Percentiles rank a stretch among this genome's conserved stretches.
These are phyloP conservation scores for Ganoderma sinense DNA, from an alignment of 1,284 basidiomycete species.

Conservation along the genomic window DNA sequence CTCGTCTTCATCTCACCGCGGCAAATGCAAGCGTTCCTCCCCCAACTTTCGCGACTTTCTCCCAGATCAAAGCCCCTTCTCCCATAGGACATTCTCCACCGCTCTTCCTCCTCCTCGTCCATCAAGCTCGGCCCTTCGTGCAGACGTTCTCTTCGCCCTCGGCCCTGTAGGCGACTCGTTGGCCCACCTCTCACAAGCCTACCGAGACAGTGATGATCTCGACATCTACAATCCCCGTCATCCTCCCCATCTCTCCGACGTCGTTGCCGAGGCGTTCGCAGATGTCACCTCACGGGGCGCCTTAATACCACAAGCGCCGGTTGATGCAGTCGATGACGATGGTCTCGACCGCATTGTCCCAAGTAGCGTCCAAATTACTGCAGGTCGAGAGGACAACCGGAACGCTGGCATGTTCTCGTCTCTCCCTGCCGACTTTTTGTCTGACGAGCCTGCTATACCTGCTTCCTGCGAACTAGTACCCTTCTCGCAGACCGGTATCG, in stretches of 20 bases:
- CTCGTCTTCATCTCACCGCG: not conserved
- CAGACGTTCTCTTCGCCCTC: conserved; percentile 23
- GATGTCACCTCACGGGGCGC: conserved; percentile 19
- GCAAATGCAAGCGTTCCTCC: not conserved
- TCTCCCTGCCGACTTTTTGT: not conserved
- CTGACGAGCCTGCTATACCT: not conserved
- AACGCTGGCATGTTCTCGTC: not conserved
- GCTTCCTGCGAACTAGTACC: not conserved
- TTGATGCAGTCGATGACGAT: not conserved
- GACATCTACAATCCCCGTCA: conserved; percentile 36
- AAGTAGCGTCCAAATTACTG: not conserved
- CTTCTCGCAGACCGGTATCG: conserved; percentile 56
- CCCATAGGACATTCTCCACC: conserved; percentile 34
- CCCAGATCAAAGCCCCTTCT: conserved; percentile 30
- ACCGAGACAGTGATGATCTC: not conserved
- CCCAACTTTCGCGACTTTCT: conserved; percentile 41
- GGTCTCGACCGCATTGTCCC: not conserved
- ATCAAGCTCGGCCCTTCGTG: not conserved
- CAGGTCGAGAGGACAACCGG: not conserved
- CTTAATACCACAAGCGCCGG: conserved; percentile 15
- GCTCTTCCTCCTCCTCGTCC: conserved; percentile 13
- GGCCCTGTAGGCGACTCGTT: conserved; percentile 34
- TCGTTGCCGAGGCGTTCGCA: conserved; percentile 39
- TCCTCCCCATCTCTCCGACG: conserved; percentile 40
- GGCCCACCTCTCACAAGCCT: conserved; percentile 14